Base-by-base conservation (phyloP, 495 filamentous ascomycete genomes). In the Neurospora hispaniola region DNA sequence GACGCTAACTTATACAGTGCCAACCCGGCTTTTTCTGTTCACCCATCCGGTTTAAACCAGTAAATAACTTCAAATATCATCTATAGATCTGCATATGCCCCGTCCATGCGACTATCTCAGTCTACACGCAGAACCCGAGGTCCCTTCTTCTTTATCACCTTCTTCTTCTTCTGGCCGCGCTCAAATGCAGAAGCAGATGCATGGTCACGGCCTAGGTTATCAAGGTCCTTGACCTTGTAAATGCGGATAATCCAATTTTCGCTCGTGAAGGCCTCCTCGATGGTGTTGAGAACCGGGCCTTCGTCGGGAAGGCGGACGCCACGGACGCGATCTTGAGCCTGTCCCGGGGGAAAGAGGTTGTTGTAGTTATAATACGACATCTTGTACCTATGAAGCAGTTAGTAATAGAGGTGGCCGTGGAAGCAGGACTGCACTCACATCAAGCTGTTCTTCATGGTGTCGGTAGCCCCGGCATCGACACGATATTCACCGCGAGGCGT, bases 171-270 rank as follows among this genome's bases (percentile, higher is more conserved):
- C 77, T 92, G 89, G 5, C 96, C 96, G 74, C 90, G 90, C 76
- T 97, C 94, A 81, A 98, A 99, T 42, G 93, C 92, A 44, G 89
- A 87, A 3, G 93, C 96, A 70, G 88, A 89, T 40, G 86, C 88
- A 82, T 98, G 96, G 77, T 97, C 94, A 78, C 96, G 88, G 39
- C 94, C 96, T 70, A 99, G 84, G 78, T 98, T 98, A 82, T 99
- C 96, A 43, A 98, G 90, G 76, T 97, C 94, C 84, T 99, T 99
- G 79, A 99, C 96, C 86, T 99, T 99, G 86, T 97, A 99, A 80
- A 99, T 98, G 70, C 96, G 87, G 80, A 99, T 98, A 80, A 99
- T 99, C 96, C 96, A 99, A 86, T 99, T 99, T 87, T 99, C 96
- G 76, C 93, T 97, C 59, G 96, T 99, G 83, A 95, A 99, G 2